These are phyloP conservation scores for Gnomoniopsis smithogilvyi DNA, from an alignment of 2,329 filamentous ascomycete species.

Conservation along the genomic window DNA sequence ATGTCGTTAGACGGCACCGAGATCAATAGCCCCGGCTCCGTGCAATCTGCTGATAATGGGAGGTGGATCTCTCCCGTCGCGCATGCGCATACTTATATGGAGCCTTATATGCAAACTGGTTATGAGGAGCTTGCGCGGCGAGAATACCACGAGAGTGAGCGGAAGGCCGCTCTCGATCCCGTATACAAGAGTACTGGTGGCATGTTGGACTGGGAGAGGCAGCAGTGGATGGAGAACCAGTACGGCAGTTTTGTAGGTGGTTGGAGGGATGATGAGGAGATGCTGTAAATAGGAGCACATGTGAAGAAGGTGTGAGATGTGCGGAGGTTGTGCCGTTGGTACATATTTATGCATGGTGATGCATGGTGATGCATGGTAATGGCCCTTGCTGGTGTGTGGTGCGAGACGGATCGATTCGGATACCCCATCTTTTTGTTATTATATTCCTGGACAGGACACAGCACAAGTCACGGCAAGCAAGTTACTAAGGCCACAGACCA, in stretches of 20 bases:
- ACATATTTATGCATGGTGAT: not conserved
- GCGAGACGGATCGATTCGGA: not conserved
- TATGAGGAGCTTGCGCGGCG: slow-evolving; percentile 68
- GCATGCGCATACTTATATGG: slow-evolving; percentile 46
- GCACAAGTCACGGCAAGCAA: not conserved
- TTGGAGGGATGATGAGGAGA: slow-evolving; percentile 18
- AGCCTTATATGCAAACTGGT: slow-evolving; percentile 82
- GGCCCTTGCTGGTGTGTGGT: not conserved
- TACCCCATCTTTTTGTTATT: not conserved
- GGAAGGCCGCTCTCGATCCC: slow-evolving; percentile 57
- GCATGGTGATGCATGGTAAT: not conserved
- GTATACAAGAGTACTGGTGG: slow-evolving; percentile 52
- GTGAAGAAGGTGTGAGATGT: not conserved
- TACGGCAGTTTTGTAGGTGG: slow-evolving; percentile 53
- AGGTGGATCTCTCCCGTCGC: slow-evolving; percentile 39
- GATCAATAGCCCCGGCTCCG: slow-evolving; percentile 26
- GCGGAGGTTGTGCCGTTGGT: not conserved
- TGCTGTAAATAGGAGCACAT: slow-evolving; percentile 5
- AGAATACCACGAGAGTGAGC: slow-evolving; percentile 56
- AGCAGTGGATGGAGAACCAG: slow-evolving; percentile 64
- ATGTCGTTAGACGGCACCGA: slow-evolving; percentile 54
- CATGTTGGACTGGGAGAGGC: slow-evolving; percentile 39
- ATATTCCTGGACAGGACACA: not conserved
- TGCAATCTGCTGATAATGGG: slow-evolving; percentile 50
- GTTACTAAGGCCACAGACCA: not conserved